Conservation (phyloP, 306 rosid genomes). For the Trichosanthes truncata region DNA sequence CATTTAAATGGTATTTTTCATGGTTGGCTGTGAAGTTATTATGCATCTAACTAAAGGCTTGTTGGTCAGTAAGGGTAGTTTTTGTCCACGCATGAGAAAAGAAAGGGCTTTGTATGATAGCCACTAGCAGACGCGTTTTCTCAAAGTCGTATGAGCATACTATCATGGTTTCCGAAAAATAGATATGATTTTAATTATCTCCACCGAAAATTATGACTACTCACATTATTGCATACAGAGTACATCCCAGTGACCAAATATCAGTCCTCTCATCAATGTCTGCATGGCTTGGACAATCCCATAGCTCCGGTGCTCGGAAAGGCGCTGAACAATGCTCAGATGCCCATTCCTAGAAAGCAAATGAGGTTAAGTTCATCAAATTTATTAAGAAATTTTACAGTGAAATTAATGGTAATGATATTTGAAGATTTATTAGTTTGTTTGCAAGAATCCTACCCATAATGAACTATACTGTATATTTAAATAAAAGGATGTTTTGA, state of each 20-base stretch:
- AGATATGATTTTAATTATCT: neutral
- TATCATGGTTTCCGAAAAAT: too few species aligned
- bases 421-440: neutral
- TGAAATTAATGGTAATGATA: neutral
- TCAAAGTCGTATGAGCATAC: neutral
- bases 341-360: conserved; percentile 85
- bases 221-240: conserved; percentile 92
- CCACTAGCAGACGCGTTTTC: neutral
- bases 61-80: neutral
- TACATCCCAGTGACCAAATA: conserved; percentile 96
- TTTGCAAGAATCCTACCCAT: neutral
- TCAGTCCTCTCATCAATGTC: conserved; percentile 96
- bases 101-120: neutral
- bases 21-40: neutral
- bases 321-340: conserved; percentile 98
- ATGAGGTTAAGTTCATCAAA: neutral
- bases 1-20: neutral
- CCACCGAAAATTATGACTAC: conserved; percentile 16
- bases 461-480: neutral
- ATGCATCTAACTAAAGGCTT: too few species aligned
- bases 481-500: too few species aligned
- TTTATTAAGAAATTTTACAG: neutral
- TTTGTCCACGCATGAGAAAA: neutral
- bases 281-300: conserved; percentile 98
- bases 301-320: conserved; percentile 93